phyloP scores from a whole-genome alignment of 106 monocot species.

The Iris macrosiphon region DNA sequence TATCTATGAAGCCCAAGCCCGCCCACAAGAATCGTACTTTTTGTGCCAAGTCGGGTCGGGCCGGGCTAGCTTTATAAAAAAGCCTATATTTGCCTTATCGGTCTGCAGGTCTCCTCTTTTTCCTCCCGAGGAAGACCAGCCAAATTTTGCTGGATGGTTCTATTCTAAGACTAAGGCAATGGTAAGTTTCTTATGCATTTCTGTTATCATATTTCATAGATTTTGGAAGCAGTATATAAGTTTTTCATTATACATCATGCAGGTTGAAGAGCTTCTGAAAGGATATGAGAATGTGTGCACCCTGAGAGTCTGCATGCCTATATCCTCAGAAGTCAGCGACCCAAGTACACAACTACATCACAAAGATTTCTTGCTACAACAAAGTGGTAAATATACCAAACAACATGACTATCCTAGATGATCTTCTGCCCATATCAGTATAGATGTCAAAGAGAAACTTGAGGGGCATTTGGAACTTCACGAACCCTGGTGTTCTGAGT shows the following conservation, averaged over 20 bases:
- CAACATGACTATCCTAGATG: constrained; percentile 28
- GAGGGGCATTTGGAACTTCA: constrained; percentile 32
- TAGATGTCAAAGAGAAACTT: constrained; percentile 29
- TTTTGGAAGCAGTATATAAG: no score
- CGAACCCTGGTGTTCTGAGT: constrained; percentile 28
- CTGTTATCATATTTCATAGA: no score
- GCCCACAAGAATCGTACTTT: no score
- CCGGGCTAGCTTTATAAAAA: no score
- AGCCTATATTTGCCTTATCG: no score
- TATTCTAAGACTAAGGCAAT: constrained; percentile 32
- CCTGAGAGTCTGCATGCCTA: constrained; percentile 24
- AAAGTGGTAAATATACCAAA: constrained; percentile 33
- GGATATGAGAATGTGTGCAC: constrained; percentile 29
- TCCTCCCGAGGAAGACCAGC: constrained; percentile 27
- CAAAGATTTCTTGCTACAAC: constrained; percentile 22
- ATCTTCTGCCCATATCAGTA: constrained; percentile 24
- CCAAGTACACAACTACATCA: constrained; percentile 27
- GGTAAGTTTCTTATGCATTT: constrained; percentile 5
- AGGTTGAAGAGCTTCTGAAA: constrained; percentile 30
- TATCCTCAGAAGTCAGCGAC: constrained; percentile 23
- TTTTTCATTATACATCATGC: constrained; percentile 8
- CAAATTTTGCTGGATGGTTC: constrained; percentile 25
- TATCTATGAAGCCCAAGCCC: no score
- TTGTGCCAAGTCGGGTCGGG: no score
- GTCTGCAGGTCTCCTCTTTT: no score